Evolutionary conservation across 176 grass and related monocot genomes (phyloP), one percentile per base, ranked within the genome.

Genomic region (Oryza rufipogon): DNA sequence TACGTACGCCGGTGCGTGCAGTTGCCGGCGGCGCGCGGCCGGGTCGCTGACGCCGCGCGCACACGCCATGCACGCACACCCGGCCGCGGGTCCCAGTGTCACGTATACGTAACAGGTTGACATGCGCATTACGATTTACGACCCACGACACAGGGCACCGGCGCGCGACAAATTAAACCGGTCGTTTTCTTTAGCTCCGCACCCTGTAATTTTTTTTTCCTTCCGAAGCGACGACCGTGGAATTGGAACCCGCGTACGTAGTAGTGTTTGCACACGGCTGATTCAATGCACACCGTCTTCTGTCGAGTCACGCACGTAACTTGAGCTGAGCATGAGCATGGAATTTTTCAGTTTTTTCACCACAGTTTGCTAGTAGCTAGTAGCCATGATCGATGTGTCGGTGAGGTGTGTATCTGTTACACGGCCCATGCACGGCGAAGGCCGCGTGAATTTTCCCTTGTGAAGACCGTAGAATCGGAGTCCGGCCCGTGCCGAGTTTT

Each of bases 61-160:
- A 36, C 67, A 30, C 22, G 36, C 38, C 20, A 56, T 19, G 28
- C 51, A 56, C 1, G 51, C 16, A 56, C 51, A 28, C 28, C 28
- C 1, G 28, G 28, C 28, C 28, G 1, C 28, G 28, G 28, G 28
- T 28, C 28, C 28, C 28, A 28, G 28, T 28, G 28, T 28, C 54
- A 28, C 28, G 1, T 28, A 20, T 28, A 20, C 54, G 54, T 13
- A 58, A 7, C 15, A 58, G 0, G 54, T 58, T 32, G 54, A 34
- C 68, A 49, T 58, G 22, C 32, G 73, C 58, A 23, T 63, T 63
- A 14, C 47, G 41, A 23, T 0, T n/a, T 20, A 9, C 44, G 74
- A 11, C n/a, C 56, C 66, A 16, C 74, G 16, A n/a, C 17, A 75
- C 19, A 79, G 39, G 75, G 20, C 76, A 78, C 66, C 74, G 28